These are phyloP conservation scores for Phaeotremella fagi DNA, from an alignment of 768 basidiomycete genomes.

Conservation along the genomic window DNA sequence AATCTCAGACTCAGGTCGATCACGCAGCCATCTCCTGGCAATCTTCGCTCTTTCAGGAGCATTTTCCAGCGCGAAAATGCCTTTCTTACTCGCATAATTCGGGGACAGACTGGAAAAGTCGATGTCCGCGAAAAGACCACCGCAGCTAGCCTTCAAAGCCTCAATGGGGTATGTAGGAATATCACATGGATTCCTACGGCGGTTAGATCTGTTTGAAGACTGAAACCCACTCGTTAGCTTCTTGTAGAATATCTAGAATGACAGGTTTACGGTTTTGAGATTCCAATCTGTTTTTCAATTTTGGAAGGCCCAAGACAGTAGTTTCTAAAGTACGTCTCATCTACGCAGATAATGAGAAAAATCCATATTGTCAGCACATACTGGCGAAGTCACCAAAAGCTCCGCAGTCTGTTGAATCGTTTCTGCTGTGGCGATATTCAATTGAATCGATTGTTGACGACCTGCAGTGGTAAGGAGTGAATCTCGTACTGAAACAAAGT, in stretches of 20 bases:
- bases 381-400: constrained; percentile 40
- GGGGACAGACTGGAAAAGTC: constrained; percentile 36
- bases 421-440: constrained; percentile 38
- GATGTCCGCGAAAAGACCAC: constrained; percentile 36
- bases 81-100: constrained; percentile 42
- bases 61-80: constrained; percentile 28
- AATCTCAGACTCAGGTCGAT: constrained; percentile 41
- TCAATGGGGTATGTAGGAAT: constrained; percentile 23
- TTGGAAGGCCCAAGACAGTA: constrained; percentile 27
- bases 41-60: constrained; percentile 19
- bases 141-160: constrained; percentile 12
- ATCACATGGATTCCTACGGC: constrained; percentile 29
- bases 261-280: constrained; percentile 30
- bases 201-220: neutral
- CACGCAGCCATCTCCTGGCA: constrained; percentile 41
- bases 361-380: constrained; percentile 2
- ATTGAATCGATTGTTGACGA: constrained; percentile 27
- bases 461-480: constrained; percentile 44
- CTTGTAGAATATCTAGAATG: constrained; percentile 43
- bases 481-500: constrained; percentile 35
- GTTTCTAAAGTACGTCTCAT: constrained; percentile 44
- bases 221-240: constrained; percentile 31
- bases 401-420: constrained; percentile 37
- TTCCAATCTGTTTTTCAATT: constrained; percentile 25
- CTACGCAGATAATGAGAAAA: constrained; percentile 6